A percentile compares a stretch with the other conserved stretches of the same genome.
These are phyloP conservation scores for Fusarium veterinarium DNA, from an alignment of 2,329 filamentous ascomycete genomes.

Conservation along the genomic window DNA sequence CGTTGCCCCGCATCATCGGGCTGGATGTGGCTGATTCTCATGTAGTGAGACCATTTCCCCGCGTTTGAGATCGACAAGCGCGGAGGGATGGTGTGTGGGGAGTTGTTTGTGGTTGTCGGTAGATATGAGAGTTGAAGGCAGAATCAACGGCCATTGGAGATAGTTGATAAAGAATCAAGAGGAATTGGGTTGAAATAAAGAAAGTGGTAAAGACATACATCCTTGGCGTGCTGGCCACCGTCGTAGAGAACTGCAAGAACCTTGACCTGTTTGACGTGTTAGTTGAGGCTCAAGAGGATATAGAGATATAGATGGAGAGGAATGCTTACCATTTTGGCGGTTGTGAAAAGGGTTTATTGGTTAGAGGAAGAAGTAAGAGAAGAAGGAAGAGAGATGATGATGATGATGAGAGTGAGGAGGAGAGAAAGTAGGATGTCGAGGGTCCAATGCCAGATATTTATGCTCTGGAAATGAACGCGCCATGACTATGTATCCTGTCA, in stretches of 20 bases:
- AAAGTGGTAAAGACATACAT: conserved; percentile 65
- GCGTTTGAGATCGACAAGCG: conserved; percentile 45
- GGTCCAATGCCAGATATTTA: conserved; percentile 43
- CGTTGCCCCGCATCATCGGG: conserved; percentile 39
- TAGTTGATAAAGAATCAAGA: conserved; percentile 3
- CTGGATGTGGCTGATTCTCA: conserved; percentile 40
- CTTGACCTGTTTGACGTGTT: conserved; percentile 76
- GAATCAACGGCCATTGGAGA: conserved; percentile 24
- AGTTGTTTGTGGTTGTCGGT: conserved; percentile 19
- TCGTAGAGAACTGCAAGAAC: conserved; percentile 95
- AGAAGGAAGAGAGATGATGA: conserved; percentile 30
- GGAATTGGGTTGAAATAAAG: neutral
- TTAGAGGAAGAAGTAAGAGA: conserved; percentile 26
- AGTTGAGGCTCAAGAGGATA: conserved; percentile 28
- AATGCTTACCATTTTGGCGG: conserved; percentile 46
- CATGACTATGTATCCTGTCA: conserved; percentile 23
- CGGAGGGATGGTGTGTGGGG: conserved; percentile 31
- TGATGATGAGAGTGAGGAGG: conserved; percentile 32
- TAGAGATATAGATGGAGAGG: neutral
- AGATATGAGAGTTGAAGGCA: conserved; percentile 10
- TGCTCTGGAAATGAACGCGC: conserved; percentile 33
- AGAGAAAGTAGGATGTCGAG: conserved; percentile 24
- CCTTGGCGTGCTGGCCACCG: conserved; percentile 86
- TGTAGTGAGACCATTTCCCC: conserved; percentile 41
- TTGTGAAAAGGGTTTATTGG: conserved; percentile 30